Percentiles rank a stretch among this genome's conserved stretches.
Conservation (phyloP, 805 yeast genomes). For the Suhomyces faveliae region DNA sequence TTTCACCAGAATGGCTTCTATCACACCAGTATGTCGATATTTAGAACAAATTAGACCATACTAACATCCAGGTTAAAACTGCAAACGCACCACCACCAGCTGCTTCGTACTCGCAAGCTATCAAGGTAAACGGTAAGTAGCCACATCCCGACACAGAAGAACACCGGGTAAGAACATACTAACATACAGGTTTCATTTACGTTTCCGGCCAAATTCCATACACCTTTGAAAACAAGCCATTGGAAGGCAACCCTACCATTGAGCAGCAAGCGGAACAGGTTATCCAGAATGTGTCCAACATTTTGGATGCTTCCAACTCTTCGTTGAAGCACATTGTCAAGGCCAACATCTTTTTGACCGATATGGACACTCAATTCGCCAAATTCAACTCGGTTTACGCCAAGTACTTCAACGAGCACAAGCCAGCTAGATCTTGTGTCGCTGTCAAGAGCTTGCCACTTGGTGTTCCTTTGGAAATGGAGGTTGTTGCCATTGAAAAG, state of each 20-base stretch:
- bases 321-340: constrained; percentile 81
- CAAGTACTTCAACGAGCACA: constrained; percentile 69
- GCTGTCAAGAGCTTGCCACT: constrained; percentile 91
- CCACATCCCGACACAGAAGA: too few relatives aligned
- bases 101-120: constrained; percentile 94
- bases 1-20: constrained; percentile 25
- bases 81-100: constrained; percentile 93
- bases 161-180: too few relatives aligned
- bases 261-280: constrained; percentile 77
- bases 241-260: constrained; percentile 64
- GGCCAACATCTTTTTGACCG: constrained; percentile 86
- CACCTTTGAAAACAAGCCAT: constrained; percentile 77
- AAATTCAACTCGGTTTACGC: constrained; percentile 84
- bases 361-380: constrained; percentile 75
- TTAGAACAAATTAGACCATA: neutral
- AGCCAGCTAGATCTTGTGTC: constrained; percentile 97
- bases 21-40: constrained; percentile 33
- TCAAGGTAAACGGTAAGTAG: constrained; percentile 68
- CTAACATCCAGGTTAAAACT: constrained; percentile 52
- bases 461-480: constrained; percentile 85
- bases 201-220: constrained; percentile 95
- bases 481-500: constrained; percentile 81
- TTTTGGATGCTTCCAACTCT: constrained; percentile 84
- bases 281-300: constrained; percentile 62
- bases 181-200: constrained; percentile 64